Evolutionary conservation across 2,329 filamentous ascomycete species (phyloP).

Genomic region (Ophiostoma montium): DNA sequence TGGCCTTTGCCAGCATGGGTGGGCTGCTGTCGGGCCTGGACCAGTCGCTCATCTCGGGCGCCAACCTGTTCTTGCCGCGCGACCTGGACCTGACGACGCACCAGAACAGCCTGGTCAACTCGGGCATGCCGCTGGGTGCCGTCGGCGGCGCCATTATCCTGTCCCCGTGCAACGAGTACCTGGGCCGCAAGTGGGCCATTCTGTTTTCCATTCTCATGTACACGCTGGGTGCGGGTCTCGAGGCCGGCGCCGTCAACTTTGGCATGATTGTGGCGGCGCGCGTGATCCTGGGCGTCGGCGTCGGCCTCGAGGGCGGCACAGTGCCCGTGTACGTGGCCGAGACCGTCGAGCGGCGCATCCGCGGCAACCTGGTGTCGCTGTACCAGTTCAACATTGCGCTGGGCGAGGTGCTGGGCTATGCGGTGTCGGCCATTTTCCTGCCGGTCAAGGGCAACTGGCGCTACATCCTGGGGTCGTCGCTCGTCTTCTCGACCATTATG

Average conservation of each 20-base stretch:
- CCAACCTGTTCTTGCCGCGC: conserved; percentile 49
- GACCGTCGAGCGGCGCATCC: conserved; percentile 50
- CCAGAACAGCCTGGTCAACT: conserved; percentile 53
- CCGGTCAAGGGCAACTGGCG: conserved; percentile 57
- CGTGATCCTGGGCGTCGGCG: conserved; percentile 54
- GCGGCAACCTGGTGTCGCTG: conserved; percentile 58
- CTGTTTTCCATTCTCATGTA: conserved; percentile 56
- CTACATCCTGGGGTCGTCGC: conserved; percentile 58
- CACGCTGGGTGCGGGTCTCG: conserved; percentile 53
- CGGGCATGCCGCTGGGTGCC: conserved; percentile 57
- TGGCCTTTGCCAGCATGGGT: conserved; percentile 62
- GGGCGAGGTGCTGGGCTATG: conserved; percentile 60
- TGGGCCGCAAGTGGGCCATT: conserved; percentile 54
- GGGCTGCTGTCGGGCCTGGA: conserved; percentile 59
- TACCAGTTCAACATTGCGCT: conserved; percentile 68
- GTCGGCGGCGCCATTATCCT: conserved; percentile 56
- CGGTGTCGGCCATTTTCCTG: conserved; percentile 58
- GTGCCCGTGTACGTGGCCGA: conserved; percentile 65
- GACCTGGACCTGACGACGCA: conserved; percentile 40
- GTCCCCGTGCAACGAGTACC: conserved; percentile 51
- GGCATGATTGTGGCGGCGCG: conserved; percentile 57
- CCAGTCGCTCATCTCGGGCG: conserved; percentile 58
- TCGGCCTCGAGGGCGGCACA: conserved; percentile 60
- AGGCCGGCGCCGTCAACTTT: conserved; percentile 53
- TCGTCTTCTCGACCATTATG: conserved; percentile 54